These are phyloP conservation scores for Lachancea kluyveri DNA, from an alignment of 805 yeast genomes.

Conservation along the genomic window DNA sequence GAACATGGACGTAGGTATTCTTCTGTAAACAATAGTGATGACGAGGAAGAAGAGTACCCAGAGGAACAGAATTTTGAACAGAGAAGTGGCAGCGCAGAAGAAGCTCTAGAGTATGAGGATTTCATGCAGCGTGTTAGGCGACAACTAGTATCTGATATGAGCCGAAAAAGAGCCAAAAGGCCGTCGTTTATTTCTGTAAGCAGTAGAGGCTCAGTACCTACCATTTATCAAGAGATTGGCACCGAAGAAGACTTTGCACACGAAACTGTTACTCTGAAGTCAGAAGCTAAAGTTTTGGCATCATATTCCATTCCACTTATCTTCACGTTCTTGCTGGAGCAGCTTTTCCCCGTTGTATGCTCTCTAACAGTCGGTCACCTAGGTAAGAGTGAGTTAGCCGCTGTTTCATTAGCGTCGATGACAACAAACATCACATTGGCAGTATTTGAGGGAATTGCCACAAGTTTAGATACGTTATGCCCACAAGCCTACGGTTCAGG, in stretches of 20 bases:
- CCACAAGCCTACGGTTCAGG: conserved; percentile 85
- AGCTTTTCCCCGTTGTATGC: conserved; percentile 71
- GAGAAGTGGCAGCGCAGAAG: too few species aligned
- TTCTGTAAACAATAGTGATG: conserved; percentile 21
- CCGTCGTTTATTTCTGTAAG: conserved; percentile 26
- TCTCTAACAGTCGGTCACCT: conserved; percentile 79
- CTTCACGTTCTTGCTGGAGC: conserved; percentile 65
- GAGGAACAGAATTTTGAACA: too few species aligned
- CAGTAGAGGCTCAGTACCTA: conserved; percentile 29
- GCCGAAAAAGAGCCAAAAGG: conserved; percentile 12
- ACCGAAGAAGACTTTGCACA: conserved; percentile 25
- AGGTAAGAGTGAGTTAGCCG: conserved; percentile 75
- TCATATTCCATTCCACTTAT: conserved; percentile 49
- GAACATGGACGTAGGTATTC: conserved; percentile 37
- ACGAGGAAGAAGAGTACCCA: conserved; percentile 17
- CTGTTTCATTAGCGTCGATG: conserved; percentile 79
- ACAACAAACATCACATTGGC: conserved; percentile 78
- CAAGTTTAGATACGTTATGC: conserved; percentile 76
- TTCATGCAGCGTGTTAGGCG: conserved; percentile 27
- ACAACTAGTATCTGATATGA: conserved; percentile 10
- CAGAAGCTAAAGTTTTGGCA: conserved; percentile 32
- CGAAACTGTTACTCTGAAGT: conserved; percentile 31
- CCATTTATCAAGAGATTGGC: conserved; percentile 25
- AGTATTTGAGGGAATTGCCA: conserved; percentile 74
- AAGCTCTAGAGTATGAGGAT: conserved; percentile 23